A percentile compares a stretch with the other conserved stretches of the same genome.
These are phyloP conservation scores for Calendula officinalis DNA, from an alignment of 129 eudicot genomes.

Conservation along the genomic window DNA sequence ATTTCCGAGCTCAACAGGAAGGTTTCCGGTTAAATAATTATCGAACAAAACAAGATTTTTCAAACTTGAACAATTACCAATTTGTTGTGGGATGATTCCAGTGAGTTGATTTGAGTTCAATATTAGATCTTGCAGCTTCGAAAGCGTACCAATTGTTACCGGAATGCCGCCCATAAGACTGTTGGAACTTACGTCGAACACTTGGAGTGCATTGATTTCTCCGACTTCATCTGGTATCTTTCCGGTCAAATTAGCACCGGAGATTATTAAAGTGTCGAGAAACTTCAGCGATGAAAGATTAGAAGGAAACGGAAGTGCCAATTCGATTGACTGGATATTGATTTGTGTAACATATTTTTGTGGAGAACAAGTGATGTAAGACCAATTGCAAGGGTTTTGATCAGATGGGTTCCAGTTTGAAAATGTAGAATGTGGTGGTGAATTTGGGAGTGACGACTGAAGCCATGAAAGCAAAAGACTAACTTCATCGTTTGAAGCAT, in stretches of 20 bases:
- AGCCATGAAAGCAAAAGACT: constrained; percentile 59
- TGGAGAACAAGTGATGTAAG: constrained; percentile 56
- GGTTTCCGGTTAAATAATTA: constrained; percentile 52
- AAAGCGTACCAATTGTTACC: constrained; percentile 47
- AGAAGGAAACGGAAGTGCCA: constrained; percentile 58
- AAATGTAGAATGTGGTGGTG: constrained; percentile 32
- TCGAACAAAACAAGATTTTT: constrained; percentile 57
- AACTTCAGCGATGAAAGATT: constrained; percentile 49
- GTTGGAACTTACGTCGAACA: constrained; percentile 64
- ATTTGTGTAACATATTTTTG: constrained; percentile 54
- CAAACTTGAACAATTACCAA: constrained; percentile 49
- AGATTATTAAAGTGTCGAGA: constrained; percentile 45
- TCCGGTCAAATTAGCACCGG: constrained; percentile 77
- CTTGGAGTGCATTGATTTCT: constrained; percentile 39
- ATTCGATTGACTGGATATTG: constrained; percentile 43
- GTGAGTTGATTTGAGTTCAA: constrained; percentile 67
- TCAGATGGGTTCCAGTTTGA: constrained; percentile 60
- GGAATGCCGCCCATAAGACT: constrained; percentile 62
- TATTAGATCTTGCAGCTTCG: constrained; percentile 48
- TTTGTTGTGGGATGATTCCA: constrained; percentile 53
- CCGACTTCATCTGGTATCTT: constrained; percentile 60
- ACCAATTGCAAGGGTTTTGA: constrained; percentile 74
- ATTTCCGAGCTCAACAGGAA: constrained; percentile 63
- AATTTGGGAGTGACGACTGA: constrained; percentile 29
- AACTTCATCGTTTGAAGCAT: constrained; percentile 52